A percentile compares a stretch with the other conserved stretches of the same genome.
These are phyloP conservation scores for Breynia disticha DNA, from an alignment of 441 rosid species.

Conservation along the genomic window DNA sequence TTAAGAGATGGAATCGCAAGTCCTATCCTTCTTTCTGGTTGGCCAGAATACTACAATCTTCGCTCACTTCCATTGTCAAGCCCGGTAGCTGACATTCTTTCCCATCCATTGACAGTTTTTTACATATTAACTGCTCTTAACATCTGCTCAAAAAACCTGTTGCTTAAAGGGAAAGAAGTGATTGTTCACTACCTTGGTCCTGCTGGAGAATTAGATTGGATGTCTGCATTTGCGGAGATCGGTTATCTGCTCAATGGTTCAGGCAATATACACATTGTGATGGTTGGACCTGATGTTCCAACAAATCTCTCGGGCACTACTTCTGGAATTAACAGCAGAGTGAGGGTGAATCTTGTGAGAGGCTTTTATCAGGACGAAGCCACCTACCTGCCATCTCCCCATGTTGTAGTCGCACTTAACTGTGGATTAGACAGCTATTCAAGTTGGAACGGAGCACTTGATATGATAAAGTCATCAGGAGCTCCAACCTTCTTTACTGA, in stretches of 20 bases:
- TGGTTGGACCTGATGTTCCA: constrained; percentile 45
- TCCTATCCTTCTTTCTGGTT: constrained; percentile 39
- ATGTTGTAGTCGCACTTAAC: constrained; percentile 28
- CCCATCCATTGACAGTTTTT: constrained; percentile 33
- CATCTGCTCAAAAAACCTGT: constrained; percentile 30
- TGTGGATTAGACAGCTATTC: constrained; percentile 27
- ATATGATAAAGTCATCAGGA: constrained; percentile 22
- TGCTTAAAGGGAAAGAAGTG: constrained; percentile 37
- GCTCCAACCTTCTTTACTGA: constrained; percentile 39
- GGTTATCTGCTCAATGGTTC: constrained; percentile 36
- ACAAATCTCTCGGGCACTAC: constrained; percentile 36
- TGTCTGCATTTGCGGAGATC: constrained; percentile 40
- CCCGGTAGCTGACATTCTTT: constrained; percentile 38
- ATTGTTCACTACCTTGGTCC: constrained; percentile 43
- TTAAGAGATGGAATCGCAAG: constrained; percentile 24
- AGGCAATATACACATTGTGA: constrained; percentile 34
- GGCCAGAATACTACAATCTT: constrained; percentile 42
- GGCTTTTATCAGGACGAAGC: constrained; percentile 43
- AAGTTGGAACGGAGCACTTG: constrained; percentile 35
- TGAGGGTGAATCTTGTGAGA: constrained; percentile 36
- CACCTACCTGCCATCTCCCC: constrained; percentile 33
- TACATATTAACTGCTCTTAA: constrained; percentile 31
- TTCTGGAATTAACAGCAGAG: constrained; percentile 36
- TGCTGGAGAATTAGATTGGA: constrained; percentile 40
- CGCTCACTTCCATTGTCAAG: constrained; percentile 34